Evolutionary conservation across 2,329 filamentous ascomycete genomes (phyloP).

Genomic region (Trichothecium roseum): DNA sequence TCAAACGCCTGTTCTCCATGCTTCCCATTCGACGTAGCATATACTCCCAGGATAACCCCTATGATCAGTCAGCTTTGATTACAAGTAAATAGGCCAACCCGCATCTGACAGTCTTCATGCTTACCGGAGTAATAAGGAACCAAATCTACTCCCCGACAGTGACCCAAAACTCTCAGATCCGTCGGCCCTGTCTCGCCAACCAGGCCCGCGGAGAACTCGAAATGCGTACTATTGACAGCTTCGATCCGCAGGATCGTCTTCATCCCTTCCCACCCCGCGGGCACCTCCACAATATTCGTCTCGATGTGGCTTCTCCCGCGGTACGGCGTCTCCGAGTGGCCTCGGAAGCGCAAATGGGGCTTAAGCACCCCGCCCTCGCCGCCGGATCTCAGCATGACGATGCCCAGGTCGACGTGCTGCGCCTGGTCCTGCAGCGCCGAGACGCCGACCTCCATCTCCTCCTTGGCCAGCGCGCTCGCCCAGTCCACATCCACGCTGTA

Average conservation of each 20-base stretch:
- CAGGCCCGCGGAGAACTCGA: slow-evolving; percentile 8
- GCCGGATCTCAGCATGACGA: slow-evolving; percentile 20
- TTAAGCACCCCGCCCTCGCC: slow-evolving; percentile 9
- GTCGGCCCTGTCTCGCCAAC: slow-evolving; percentile 18
- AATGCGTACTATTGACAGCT: slow-evolving; percentile 2
- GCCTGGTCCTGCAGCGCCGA: slow-evolving; percentile 42
- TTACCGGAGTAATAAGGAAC: slow-evolving; percentile 13
- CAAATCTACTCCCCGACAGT: slow-evolving; percentile 27
- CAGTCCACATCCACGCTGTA: slow-evolving; percentile 37
- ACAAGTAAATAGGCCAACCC: neutral
- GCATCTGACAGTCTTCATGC: neutral
- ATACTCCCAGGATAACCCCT: slow-evolving; percentile 39
- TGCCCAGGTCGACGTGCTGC: slow-evolving; percentile 38
- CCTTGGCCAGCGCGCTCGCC: slow-evolving; percentile 13
- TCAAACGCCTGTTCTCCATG: slow-evolving; percentile 21
- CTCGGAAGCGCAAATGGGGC: slow-evolving; percentile 34
- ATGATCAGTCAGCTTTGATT: slow-evolving; percentile 3
- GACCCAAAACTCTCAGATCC: slow-evolving; percentile 18
- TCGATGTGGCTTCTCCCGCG: neutral
- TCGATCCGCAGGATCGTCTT: neutral
- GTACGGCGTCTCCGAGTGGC: slow-evolving; percentile 18
- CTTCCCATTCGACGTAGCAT: slow-evolving; percentile 40
- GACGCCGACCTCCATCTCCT: slow-evolving; percentile 40
- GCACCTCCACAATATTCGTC: neutral
- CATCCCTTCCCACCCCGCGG: neutral